Base-by-base conservation (phyloP, 495 filamentous ascomycete genomes). In the Corynascus novoguineensis region DNA sequence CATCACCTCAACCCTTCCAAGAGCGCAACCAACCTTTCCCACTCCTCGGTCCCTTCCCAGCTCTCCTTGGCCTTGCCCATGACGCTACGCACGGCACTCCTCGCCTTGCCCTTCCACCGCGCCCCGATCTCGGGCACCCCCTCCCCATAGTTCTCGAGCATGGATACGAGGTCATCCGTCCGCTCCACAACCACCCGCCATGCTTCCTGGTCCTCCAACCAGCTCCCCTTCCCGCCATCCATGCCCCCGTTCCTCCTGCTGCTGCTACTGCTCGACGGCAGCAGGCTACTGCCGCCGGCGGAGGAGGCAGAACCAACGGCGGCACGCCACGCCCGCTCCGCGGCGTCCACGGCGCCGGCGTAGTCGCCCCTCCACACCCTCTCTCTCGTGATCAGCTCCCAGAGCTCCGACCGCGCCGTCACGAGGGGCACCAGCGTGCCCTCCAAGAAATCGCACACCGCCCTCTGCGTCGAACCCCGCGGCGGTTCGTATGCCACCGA, bases 251-350 rank as follows among this genome's bases (percentile, higher is more conserved):
- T n/a, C n/a, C n/a, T n/a, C n/a, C n/a, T n/a, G n/a, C n/a, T n/a
- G n/a, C n/a, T n/a, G n/a, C n/a, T n/a, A 1, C 66, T 50, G 3
- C 37, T 21, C 37, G 37, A 41, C 0, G 61, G 63, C 0, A 67
- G 27, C 5, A 15, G 44, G 29, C 10, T 50, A 17, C 63, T 41
- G 1, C 59, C 62, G 7, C 57, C 55, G 2, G 25, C 5, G 8
- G n/a, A 59, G 4, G 32, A 24, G 11, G 64, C 68, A 1, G 10
- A 15, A 42, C 78, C 80, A 31, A 82, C 67, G 1, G 81, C 77
- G 3, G 86, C 83, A 0, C 93, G 80, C 90, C 91, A 97, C 2
- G 88, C 89, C 66, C 88, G 90, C 75, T 97, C 93, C 2, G 92
- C 81, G 0, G 87, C 88, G 24, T 87, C 87, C 1, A 98, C 73